Conservation (phyloP, 371 early-diverging fungal species). For the Mucor piriformis region DNA sequence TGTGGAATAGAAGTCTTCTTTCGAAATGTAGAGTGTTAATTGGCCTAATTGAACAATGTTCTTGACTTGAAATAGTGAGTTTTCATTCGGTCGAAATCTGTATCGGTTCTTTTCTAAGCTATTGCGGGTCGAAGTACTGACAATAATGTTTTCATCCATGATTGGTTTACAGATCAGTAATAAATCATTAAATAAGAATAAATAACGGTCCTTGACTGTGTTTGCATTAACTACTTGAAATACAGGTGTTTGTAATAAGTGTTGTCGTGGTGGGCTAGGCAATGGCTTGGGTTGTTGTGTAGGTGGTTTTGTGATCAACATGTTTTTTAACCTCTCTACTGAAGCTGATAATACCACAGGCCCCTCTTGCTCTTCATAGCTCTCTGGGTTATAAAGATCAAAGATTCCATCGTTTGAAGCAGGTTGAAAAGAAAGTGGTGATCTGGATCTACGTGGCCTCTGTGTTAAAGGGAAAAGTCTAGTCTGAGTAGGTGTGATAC, state of each 20-base stretch:
- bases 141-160: conserved; percentile 54
- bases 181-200: conserved; percentile 82
- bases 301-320: conserved; percentile 12
- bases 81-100: conserved; percentile 50
- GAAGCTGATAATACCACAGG: conserved; percentile 3
- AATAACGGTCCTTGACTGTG: conserved; percentile 73
- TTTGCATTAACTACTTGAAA: conserved; percentile 74
- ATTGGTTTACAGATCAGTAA: conserved; percentile 75
- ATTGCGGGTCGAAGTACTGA: conserved; percentile 17
- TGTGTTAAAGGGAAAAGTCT: conserved; percentile 10
- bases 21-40: conserved; percentile 53
- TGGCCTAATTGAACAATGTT: conserved; percentile 61
- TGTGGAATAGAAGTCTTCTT: conserved; percentile 48
- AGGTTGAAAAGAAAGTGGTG: conserved; percentile 21
- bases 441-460: conserved; percentile 17
- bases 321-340: not conserved
- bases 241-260: conserved; percentile 77
- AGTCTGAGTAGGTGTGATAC: not conserved
- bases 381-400: conserved; percentile 3
- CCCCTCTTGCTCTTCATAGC: conserved; percentile 1
- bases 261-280: conserved; percentile 53
- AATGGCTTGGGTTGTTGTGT: conserved; percentile 16
- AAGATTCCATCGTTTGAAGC: not conserved
- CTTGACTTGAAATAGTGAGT: conserved; percentile 66
- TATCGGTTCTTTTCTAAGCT: conserved; percentile 23